A percentile compares a stretch with the other conserved stretches of the same genome.
These are phyloP conservation scores for Phytophthora europaea DNA, from an alignment of 352 stramenopile species.

Conservation along the genomic window DNA sequence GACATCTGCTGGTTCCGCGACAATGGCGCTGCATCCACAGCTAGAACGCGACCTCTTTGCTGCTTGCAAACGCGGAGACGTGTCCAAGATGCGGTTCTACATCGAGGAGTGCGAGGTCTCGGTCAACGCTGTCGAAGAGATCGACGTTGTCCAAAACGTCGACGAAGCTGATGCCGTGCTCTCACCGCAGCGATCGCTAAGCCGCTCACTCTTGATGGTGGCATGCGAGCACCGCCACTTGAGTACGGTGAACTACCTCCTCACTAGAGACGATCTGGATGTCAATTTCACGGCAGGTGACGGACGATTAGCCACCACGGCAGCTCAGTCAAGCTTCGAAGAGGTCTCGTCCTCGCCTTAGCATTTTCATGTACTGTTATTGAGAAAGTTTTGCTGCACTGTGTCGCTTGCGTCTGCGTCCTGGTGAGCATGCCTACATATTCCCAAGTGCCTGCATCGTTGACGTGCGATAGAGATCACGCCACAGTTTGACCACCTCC, in stretches of 20 bases:
- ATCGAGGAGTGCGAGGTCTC: constrained; percentile 53
- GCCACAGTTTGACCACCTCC: constrained; percentile 69
- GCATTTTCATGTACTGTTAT: constrained; percentile 11
- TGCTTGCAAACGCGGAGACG: constrained; percentile 32
- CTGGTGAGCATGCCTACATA: not conserved
- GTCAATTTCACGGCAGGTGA: constrained; percentile 20
- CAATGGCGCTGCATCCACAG: constrained; percentile 47
- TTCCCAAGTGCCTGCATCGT: constrained; percentile 41
- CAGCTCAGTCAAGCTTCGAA: constrained; percentile 20
- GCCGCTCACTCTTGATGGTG: constrained; percentile 44
- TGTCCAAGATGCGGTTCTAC: constrained; percentile 42
- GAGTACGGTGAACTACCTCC: constrained; percentile 30
- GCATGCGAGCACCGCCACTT: constrained; percentile 34
- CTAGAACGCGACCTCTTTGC: constrained; percentile 41
- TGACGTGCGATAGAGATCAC: constrained; percentile 59
- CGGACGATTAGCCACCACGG: constrained; percentile 24
- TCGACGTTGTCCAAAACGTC: not conserved
- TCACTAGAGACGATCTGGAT: constrained; percentile 36
- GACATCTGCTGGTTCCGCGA: constrained; percentile 1
- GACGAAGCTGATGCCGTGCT: not conserved
- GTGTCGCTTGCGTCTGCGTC: not conserved
- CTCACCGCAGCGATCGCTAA: not conserved
- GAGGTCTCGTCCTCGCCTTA: constrained; percentile 7
- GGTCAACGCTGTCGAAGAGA: constrained; percentile 40
- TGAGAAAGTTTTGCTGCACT: constrained; percentile 11